Evolutionary conservation across 1,284 basidiomycete species (phyloP), one percentile per base, ranked within the genome.

Genomic region (Ustilago hordei): DNA sequence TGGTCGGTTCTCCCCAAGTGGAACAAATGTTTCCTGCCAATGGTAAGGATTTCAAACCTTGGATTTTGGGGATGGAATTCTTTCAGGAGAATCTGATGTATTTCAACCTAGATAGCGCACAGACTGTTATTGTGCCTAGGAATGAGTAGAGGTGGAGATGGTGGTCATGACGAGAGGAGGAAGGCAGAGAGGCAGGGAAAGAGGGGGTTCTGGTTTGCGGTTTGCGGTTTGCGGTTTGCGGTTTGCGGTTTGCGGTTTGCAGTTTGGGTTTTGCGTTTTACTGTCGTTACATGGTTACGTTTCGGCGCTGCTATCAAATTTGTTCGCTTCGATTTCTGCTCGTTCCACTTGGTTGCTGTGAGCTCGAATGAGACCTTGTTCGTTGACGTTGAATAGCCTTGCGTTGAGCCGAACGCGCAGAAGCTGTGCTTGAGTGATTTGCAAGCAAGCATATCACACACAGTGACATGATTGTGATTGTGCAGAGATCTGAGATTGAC

Each of bases 1-100:
- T 76, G 8, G 47, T 71, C 13, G 74, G 74, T 7, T 68, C 57
- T 34, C 56, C 61, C 1, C 54, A 65, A 34, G 69, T 76, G 7
- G 74, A 76, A 15, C 11, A 39, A 0, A 76, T 76, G 74, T 71
- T 72, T 38, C 68, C 64, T 2, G 39, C 55, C 15, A 68, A 57
- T 41, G 53, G 48, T 8, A 54, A 55, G 32, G 43, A 69, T n/a
- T 39, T 67, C 31, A 71, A 76, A 32, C 52, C 68, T 6, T 76
- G 69, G 69, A 69, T 76, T 45, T 12, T 72, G 0, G 74, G 74
- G 8, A 19, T 58, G 15, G 65, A 76, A 31, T 76, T 72, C 39
- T 76, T 76, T 45, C 65, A 71, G n/a, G 45, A 57, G 5, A 75
- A 75, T 23, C 34, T 76, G 35, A 62, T 76, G 32, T 71, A 71